Conservation (phyloP, 306 rosid genomes). For the Quillaja saponaria region DNA sequence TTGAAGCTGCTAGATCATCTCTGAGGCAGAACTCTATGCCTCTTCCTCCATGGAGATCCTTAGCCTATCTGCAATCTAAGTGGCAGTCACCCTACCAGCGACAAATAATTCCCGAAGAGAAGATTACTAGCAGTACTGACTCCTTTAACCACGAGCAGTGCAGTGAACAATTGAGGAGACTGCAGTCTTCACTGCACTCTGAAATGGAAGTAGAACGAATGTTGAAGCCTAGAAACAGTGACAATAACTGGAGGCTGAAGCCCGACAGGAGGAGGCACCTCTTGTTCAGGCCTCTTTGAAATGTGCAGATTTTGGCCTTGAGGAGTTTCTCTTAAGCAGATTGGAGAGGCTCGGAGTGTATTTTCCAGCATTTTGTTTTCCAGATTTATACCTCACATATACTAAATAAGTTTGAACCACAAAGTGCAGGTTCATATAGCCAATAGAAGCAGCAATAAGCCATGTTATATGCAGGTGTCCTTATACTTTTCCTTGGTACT, state of each 20-base stretch:
- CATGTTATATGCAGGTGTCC: conserved; percentile 19
- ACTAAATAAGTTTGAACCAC: conserved; percentile 41
- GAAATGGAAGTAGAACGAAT: conserved; percentile 66
- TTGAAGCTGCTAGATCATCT: conserved; percentile 81
- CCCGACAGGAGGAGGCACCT: conserved; percentile 65
- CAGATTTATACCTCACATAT: conserved; percentile 23
- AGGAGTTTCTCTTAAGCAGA: conserved; percentile 3
- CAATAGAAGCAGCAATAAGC: conserved; percentile 34
- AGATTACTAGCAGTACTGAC: conserved; percentile 5
- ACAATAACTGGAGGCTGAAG: conserved; percentile 63
- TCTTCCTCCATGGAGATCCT: conserved; percentile 93
- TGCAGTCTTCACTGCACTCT: conserved; percentile 72
- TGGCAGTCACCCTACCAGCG: conserved; percentile 85
- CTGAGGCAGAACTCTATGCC: conserved; percentile 95
- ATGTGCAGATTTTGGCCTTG: conserved; percentile 47
- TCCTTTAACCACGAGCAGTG: conserved; percentile 71
- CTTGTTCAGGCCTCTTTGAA: conserved; percentile 50
- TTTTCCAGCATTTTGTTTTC: conserved; percentile 30
- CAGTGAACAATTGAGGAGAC: conserved; percentile 69
- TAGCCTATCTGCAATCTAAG: conserved; percentile 82
- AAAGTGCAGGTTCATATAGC: conserved; percentile 26
- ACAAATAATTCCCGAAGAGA: conserved; percentile 45
- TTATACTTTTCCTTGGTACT: conserved; percentile 12
- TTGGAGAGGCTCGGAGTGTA: neutral
- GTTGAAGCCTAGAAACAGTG: conserved; percentile 58